Conservation (phyloP, 208 protist genomes). For the Acanthamoeba healyi region DNA sequence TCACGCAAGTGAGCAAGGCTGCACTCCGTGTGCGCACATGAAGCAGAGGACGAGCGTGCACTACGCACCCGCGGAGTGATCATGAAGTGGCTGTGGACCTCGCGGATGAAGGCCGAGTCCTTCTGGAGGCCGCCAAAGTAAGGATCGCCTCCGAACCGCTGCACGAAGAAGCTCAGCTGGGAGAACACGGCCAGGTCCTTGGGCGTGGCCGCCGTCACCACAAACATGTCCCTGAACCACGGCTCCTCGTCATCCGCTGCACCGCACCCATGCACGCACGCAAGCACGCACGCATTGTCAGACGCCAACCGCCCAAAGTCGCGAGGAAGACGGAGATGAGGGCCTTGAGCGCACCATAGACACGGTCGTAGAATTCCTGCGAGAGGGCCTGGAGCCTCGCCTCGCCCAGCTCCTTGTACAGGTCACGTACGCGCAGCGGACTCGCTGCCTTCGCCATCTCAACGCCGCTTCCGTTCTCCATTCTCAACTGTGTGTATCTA, state of each 20-base stretch:
- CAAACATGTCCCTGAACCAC: constrained; percentile 31
- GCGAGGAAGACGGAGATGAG: not conserved
- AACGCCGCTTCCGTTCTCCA: too few relatives aligned
- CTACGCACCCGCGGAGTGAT: not conserved
- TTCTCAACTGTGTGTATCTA: too few relatives aligned
- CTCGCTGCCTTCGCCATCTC: not conserved
- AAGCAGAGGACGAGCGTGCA: not conserved
- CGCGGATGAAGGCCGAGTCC: constrained; percentile 5
- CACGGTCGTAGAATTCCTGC: constrained; percentile 25
- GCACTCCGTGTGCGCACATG: too few relatives aligned
- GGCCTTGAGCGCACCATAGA: not conserved
- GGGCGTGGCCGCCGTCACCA: not conserved
- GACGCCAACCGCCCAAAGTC: too few relatives aligned
- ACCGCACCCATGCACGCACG: too few relatives aligned
- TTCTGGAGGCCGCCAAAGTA: constrained; percentile 25
- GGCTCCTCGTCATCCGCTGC: constrained; percentile 20
- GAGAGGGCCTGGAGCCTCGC: not conserved
- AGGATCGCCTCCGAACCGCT: constrained; percentile 1
- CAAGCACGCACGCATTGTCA: not conserved
- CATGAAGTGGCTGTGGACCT: not conserved
- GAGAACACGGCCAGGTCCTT: constrained; percentile 29
- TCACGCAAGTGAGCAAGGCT: too few relatives aligned
- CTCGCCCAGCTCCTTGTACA: constrained; percentile 5
- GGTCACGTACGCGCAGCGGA: constrained; percentile 4
- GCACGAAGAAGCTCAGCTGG: constrained; percentile 15